Conservation (phyloP, 805 yeast species). For the Maudiozyma bulderi region DNA sequence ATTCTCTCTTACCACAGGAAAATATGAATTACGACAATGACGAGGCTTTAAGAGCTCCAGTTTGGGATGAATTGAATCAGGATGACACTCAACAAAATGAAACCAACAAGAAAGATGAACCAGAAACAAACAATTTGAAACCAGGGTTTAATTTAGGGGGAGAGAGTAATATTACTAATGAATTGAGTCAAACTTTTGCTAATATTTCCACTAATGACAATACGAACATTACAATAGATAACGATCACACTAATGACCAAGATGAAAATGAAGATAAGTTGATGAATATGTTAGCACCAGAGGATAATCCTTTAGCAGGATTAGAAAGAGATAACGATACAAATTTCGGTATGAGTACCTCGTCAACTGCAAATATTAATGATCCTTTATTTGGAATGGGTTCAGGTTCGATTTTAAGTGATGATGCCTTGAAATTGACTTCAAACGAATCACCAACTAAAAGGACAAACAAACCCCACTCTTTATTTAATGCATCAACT, state of each 20-base stretch:
- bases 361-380: conserved; percentile 15
- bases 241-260: conserved; percentile 9
- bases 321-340: conserved; percentile 31
- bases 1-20: neutral
- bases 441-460: conserved; percentile 13
- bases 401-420: conserved; percentile 8
- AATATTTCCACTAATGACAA: conserved; percentile 2
- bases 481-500: conserved; percentile 34
- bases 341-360: neutral
- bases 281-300: conserved; percentile 20
- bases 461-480: conserved; percentile 6
- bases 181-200: conserved; percentile 14
- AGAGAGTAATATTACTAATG: conserved; percentile 1
- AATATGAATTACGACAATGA: conserved; percentile 23
- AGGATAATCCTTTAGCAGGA: conserved; percentile 33
- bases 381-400: conserved; percentile 30
- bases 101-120: neutral
- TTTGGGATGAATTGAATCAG: conserved; percentile 26
- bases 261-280: conserved; percentile 8
- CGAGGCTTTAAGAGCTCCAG: conserved; percentile 26
- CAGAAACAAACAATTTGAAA: too few relatives aligned
- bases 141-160: neutral
- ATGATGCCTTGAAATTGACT: conserved; percentile 1
- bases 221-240: neutral
- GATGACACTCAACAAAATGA: neutral